Conservation (phyloP, 2,329 filamentous ascomycete species). For the Nigrospora osmanthi region DNA sequence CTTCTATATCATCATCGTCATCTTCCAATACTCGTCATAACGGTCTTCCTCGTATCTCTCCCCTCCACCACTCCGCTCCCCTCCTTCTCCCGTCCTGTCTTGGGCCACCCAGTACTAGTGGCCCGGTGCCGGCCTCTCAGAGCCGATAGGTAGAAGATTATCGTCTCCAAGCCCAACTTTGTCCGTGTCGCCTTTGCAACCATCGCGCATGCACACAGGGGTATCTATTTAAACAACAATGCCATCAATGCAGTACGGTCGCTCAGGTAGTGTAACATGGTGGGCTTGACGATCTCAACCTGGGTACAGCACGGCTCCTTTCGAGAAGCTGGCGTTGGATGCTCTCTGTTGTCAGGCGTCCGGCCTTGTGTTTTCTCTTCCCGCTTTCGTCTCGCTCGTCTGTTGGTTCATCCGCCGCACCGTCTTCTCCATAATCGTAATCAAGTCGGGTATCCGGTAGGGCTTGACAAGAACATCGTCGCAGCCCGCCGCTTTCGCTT, state of each 20-base stretch:
- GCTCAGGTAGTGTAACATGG: no score
- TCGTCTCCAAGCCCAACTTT: not conserved
- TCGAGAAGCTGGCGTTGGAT: no score
- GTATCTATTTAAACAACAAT: constrained; percentile 3
- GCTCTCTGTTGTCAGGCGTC: no score
- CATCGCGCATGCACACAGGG: not conserved
- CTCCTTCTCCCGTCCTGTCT: no score
- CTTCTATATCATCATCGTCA: no score
- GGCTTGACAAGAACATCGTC: constrained; percentile 68
- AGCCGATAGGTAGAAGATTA: not conserved
- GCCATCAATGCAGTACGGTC: constrained; percentile 1
- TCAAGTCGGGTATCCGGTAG: constrained; percentile 54
- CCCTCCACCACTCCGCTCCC: not conserved
- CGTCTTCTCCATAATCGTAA: constrained; percentile 50
- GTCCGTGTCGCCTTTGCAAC: no score
- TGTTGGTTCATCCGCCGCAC: constrained; percentile 15
- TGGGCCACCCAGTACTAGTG: no score
- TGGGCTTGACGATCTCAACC: no score
- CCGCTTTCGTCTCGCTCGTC: not conserved
- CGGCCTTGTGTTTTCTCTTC: no score
- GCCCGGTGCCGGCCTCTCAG: no score
- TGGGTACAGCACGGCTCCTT: no score
- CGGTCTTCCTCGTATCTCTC: not conserved
- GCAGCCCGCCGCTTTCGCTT: constrained; percentile 42
- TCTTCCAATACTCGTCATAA: not conserved